These are phyloP conservation scores for Rhizophora apiculata DNA, from an alignment of 345 rosid genomes.

Conservation along the genomic window DNA sequence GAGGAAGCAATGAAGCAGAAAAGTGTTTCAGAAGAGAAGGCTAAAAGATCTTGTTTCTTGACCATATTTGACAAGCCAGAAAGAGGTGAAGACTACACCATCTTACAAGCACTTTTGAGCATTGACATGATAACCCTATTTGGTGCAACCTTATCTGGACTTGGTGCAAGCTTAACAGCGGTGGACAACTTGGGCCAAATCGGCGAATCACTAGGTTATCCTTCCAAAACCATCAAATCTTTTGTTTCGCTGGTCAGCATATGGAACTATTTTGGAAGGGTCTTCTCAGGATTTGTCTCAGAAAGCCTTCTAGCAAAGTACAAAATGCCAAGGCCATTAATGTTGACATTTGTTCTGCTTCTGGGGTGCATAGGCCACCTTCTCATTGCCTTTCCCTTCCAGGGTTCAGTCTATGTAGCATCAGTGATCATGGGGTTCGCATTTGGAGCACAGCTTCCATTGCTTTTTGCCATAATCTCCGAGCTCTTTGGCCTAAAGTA, in stretches of 20 bases:
- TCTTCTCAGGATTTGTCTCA: constrained; percentile 77
- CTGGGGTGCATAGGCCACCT: constrained; percentile 58
- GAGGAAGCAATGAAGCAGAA: not conserved
- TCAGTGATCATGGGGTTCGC: constrained; percentile 75
- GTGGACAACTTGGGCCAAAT: constrained; percentile 87
- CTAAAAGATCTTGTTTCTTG: constrained; percentile 44
- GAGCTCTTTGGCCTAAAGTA: constrained; percentile 89
- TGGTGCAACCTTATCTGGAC: constrained; percentile 61
- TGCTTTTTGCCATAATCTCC: constrained; percentile 72
- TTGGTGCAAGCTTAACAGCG: constrained; percentile 77
- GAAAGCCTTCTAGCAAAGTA: constrained; percentile 53
- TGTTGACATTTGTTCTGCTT: constrained; percentile 68
- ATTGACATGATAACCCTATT: constrained; percentile 64
- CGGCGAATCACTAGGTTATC: constrained; percentile 84
- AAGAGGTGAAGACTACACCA: constrained; percentile 89
- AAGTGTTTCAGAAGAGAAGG: constrained; percentile 14
- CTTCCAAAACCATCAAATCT: constrained; percentile 47
- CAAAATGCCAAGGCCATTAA: constrained; percentile 64
- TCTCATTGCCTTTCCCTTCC: constrained; percentile 63
- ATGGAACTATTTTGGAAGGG: constrained; percentile 87
- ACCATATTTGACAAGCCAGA: constrained; percentile 50
- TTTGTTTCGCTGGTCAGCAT: constrained; percentile 83
- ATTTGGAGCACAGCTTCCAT: constrained; percentile 71
- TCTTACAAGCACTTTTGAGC: constrained; percentile 74
- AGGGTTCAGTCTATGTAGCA: constrained; percentile 67